Evolutionary conservation across 768 basidiomycete species (phyloP).

Genomic region (Termitomyces sp.): DNA sequence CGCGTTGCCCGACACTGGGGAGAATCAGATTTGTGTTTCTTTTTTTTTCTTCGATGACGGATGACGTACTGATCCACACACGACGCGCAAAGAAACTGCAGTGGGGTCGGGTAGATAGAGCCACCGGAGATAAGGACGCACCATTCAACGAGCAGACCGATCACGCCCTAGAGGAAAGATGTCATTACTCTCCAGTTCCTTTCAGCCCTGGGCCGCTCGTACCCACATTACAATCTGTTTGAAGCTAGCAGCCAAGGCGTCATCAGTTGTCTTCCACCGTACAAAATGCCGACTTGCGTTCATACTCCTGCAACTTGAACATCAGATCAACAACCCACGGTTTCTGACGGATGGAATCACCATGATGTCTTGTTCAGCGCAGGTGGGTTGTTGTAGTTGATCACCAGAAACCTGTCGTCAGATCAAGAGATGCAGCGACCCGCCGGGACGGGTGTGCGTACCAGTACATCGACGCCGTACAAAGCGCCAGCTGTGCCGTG

Average conservation of each 20-base stretch:
- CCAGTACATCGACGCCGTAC: constrained; percentile 44
- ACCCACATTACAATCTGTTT: constrained; percentile 49
- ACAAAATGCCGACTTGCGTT: constrained; percentile 25
- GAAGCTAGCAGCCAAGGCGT: constrained; percentile 28
- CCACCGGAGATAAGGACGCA: constrained; percentile 12
- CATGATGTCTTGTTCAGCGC: constrained; percentile 37
- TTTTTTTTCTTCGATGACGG: not conserved
- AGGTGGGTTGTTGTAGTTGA: constrained; percentile 35
- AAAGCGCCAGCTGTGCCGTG: constrained; percentile 40
- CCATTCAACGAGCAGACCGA: constrained; percentile 49
- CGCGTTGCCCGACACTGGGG: constrained; percentile 43
- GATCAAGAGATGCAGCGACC: not conserved
- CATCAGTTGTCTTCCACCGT: not conserved
- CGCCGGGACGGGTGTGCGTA: constrained; percentile 22
- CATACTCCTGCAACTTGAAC: constrained; percentile 32
- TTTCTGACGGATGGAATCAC: constrained; percentile 19
- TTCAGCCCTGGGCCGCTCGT: no score
- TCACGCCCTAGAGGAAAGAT: constrained; percentile 32
- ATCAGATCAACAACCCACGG: no score
- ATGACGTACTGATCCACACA: constrained; percentile 42
- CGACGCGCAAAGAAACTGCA: constrained; percentile 50
- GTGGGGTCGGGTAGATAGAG: not conserved
- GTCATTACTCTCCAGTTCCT: not conserved
- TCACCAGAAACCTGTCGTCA: constrained; percentile 39
- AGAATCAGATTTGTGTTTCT: no score